Conservation (phyloP, 768 basidiomycete genomes). For the Lentinula edodes region DNA sequence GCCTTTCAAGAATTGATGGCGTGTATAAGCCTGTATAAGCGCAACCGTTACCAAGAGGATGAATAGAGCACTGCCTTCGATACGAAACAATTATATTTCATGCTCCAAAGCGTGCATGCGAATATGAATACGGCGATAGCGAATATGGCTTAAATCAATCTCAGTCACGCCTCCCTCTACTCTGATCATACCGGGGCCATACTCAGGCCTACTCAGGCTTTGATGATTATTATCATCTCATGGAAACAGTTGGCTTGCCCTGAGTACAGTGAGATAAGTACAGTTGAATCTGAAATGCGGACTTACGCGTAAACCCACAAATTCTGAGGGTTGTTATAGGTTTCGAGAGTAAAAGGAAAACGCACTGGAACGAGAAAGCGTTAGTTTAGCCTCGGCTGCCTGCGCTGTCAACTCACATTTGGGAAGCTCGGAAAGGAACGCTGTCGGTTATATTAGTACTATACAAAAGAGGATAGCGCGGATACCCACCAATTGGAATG, state of each 20-base stretch:
- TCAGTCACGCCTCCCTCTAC: background rate
- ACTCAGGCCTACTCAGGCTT: background rate
- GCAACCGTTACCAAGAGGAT: background rate
- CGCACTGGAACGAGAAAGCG: slow-evolving; percentile 32
- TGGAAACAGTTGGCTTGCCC: background rate
- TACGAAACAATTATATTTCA: background rate
- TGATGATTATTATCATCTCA: background rate
- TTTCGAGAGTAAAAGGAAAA: slow-evolving; percentile 56
- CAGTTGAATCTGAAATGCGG: background rate
- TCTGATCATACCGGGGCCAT: background rate
- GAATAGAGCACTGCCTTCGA: background rate
- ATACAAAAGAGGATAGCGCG: background rate
- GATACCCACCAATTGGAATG: slow-evolving; percentile 16
- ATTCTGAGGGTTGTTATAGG: slow-evolving; percentile 59
- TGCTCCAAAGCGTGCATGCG: background rate
- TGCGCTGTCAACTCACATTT: slow-evolving; percentile 17
- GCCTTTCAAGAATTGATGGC: background rate
- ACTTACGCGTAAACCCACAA: slow-evolving; percentile 55
- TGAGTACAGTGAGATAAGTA: background rate
- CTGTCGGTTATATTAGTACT: slow-evolving; percentile 15
- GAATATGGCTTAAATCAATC: background rate
- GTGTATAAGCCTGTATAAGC: background rate
- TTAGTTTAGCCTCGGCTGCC: background rate
- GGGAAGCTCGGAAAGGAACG: slow-evolving; percentile 39
- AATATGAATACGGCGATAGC: background rate